Conservation (phyloP, 2,329 filamentous ascomycete genomes). For the Hymenoscyphus albidus region DNA sequence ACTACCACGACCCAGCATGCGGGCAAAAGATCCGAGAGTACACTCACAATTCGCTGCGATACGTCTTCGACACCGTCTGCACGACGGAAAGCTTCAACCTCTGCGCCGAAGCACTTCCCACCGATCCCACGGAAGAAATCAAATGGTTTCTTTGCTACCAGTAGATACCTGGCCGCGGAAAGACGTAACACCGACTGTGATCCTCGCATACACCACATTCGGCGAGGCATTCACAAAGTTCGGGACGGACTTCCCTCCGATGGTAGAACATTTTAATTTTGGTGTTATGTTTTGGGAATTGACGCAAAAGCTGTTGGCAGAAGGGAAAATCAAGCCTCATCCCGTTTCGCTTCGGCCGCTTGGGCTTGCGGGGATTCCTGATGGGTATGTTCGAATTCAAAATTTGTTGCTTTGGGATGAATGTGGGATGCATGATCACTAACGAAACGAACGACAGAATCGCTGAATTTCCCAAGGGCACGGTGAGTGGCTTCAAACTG, state of each 20-base stretch:
- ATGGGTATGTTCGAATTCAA: constrained; percentile 6
- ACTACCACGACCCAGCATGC: background rate
- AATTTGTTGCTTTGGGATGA: background rate
- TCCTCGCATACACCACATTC: background rate
- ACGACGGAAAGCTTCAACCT: background rate
- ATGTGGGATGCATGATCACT: background rate
- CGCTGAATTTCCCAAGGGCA: constrained; percentile 1
- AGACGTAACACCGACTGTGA: background rate
- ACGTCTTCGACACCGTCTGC: background rate
- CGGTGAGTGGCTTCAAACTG: constrained; percentile 40
- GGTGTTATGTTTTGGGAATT: background rate
- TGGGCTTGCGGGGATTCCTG: background rate
- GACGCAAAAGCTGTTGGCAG: background rate
- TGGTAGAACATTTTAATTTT: background rate
- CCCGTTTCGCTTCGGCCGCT: background rate
- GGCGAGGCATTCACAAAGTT: constrained; percentile 2
- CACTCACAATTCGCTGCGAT: background rate
- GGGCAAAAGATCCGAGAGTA: background rate
- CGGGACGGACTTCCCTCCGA: background rate
- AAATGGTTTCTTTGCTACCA: background rate
- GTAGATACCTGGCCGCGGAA: background rate
- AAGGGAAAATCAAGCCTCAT: background rate
- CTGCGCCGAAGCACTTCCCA: background rate
- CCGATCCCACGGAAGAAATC: no score
- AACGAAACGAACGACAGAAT: background rate